Base-by-base conservation (phyloP, 257 asterid species). In the Cinchona pubescens region DNA sequence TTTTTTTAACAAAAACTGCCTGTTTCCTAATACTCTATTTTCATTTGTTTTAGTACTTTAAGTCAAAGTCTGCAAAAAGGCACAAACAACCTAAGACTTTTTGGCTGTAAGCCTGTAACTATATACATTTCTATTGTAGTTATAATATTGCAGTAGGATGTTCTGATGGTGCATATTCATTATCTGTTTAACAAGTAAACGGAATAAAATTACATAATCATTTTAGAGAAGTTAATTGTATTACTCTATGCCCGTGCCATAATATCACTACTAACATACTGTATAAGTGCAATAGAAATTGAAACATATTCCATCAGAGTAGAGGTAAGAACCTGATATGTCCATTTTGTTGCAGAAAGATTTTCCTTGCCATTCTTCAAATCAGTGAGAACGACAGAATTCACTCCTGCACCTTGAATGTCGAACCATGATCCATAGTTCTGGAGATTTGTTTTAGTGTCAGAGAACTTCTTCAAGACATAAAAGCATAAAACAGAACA, bases 371-470 rank as follows among this genome's bases (percentile, higher is more conserved):
- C 55, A 75, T 74, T 81, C 69, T 79, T 75, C 77, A 74, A 79
- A 76, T 83, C 87, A 30, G 85, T 61, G 59, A 87, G 80, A 74
- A 78, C 53, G 65, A 88, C 93, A 5, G 96, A 91, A 76, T n/a
- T 71, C 51, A 89, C 37, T 59, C 97, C 96, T 0, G 93, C 93
- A 59, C 90, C 90, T 77, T 80, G 83, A 30, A 91, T 75, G 75
- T 91, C 97, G 61, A 88, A 89, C 97, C 96, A 89, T 29, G 97
- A 91, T 69, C 97, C 97, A 68, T 88, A 91, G 80, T 91, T 91
- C 97, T 91, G 86, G 29, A 49, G n/a, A 73, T 46, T 18, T 53
- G 40, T 19, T 29, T 46, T 15, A 53, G 76, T 7, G 23, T 64
- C 42, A 64, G 78, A 30, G 27, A 18, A 32, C 48, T 15, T 13